Evolutionary conservation across 805 yeast genomes (phyloP).

Genomic region (Candida incommunis): DNA sequence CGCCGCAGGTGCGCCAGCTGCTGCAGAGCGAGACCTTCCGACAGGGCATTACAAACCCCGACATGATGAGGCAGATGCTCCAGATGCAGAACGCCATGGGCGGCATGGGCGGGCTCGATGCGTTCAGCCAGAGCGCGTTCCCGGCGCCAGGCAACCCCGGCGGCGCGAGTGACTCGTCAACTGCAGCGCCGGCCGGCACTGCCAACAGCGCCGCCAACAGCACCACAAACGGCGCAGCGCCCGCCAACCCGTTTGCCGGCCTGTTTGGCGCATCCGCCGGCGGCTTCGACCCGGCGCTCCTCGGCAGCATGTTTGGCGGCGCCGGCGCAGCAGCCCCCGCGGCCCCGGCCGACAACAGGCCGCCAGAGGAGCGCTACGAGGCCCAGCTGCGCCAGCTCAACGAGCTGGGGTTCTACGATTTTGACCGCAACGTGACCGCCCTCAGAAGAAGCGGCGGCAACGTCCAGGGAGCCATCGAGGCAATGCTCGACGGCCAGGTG

Average conservation of each 20-base stretch:
- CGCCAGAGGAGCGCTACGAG: slow-evolving; percentile 71
- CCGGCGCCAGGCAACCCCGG: background rate
- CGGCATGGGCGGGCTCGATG: slow-evolving; percentile 14
- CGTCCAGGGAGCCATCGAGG: slow-evolving; percentile 93
- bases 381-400: slow-evolving; percentile 58
- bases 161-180: slow-evolving; percentile 5
- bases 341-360: slow-evolving; percentile 44
- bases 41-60: slow-evolving; percentile 71
- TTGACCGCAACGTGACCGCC: slow-evolving; percentile 83
- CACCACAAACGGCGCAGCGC: background rate
- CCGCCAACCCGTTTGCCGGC: slow-evolving; percentile 22
- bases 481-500: slow-evolving; percentile 50
- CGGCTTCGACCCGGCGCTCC: background rate
- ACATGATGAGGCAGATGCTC: slow-evolving; percentile 71
- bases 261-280: slow-evolving; percentile 27
- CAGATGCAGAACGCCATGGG: slow-evolving; percentile 42
- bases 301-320: slow-evolving; percentile 20
- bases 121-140: slow-evolving; percentile 10
- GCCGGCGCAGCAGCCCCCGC: slow-evolving; percentile 17
- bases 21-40: slow-evolving; percentile 74
- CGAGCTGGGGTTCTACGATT: slow-evolving; percentile 81
- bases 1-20: slow-evolving; percentile 79
- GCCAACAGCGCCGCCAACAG: slow-evolving; percentile 5
- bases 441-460: slow-evolving; percentile 92
- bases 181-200: slow-evolving; percentile 5